phyloP scores from a whole-genome alignment of 805 yeast genomes.

The Saccharomyces cerevisiae region DNA sequence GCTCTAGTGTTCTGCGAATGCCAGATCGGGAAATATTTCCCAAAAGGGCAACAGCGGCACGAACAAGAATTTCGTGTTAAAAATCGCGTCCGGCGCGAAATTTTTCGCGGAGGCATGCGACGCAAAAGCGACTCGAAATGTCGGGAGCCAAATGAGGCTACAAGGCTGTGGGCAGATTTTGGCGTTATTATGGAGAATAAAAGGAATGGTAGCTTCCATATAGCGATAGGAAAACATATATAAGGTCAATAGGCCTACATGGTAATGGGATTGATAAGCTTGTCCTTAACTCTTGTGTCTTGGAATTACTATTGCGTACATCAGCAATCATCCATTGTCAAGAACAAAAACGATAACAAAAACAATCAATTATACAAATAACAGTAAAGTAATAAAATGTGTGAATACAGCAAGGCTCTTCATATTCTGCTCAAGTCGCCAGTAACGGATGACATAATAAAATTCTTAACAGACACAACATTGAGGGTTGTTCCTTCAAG shows the following conservation, averaged over 20 bases:
- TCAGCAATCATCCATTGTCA: not conserved
- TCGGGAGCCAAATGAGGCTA: not conserved
- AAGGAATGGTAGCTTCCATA: not conserved
- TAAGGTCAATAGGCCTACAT: not conserved
- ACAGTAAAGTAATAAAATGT: slow-evolving; percentile 8
- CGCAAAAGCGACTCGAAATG: not conserved
- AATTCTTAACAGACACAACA: slow-evolving; percentile 56
- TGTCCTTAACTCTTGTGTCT: not conserved
- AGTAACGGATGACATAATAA: slow-evolving; percentile 67
- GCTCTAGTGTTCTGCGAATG: not conserved
- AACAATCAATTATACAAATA: not conserved
- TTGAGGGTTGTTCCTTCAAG: slow-evolving; percentile 55
- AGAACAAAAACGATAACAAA: not conserved
- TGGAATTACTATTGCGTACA: not conserved
- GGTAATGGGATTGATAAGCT: not conserved
- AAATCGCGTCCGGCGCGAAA: not conserved
- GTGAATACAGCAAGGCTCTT: slow-evolving; percentile 44
- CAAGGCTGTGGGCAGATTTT: not conserved
- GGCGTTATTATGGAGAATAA: not conserved
- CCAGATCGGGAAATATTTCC: not conserved
- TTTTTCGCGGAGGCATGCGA: not conserved
- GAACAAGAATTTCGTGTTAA: not conserved
- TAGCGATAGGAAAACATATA: not conserved
- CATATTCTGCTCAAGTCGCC: slow-evolving; percentile 53
- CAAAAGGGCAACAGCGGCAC: not conserved